These are phyloP conservation scores for Benincasa hispida DNA, from an alignment of 306 rosid genomes.

Conservation along the genomic window DNA sequence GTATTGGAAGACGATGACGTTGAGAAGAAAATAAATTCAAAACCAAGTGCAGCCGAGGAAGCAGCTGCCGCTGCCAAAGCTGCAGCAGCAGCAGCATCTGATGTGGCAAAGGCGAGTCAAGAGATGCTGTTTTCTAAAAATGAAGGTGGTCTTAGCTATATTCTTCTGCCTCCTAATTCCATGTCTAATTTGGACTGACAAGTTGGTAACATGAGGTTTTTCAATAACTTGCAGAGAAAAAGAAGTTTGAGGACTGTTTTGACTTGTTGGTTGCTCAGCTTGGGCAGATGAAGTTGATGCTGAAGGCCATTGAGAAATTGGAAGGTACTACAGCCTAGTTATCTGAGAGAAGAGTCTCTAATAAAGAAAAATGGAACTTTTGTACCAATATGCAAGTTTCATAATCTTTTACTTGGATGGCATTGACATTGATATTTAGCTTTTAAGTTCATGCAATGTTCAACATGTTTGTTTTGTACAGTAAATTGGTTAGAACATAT, in stretches of 20 bases:
- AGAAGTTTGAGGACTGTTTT: constrained; percentile 8
- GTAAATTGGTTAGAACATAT: background rate
- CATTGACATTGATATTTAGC: background rate
- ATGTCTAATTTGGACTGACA: background rate
- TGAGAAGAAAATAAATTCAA: constrained; percentile 26
- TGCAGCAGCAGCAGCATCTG: constrained; percentile 93
- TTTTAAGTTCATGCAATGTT: background rate
- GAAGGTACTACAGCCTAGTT: constrained; percentile 51
- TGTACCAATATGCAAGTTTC: background rate
- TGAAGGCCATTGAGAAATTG: constrained; percentile 52
- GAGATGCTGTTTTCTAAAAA: constrained; percentile 61
- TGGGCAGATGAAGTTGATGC: constrained; percentile 87
- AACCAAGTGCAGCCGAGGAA: constrained; percentile 70
- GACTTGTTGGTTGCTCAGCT: constrained; percentile 36
- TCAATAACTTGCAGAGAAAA: background rate
- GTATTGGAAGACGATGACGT: constrained; percentile 46
- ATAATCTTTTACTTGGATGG: background rate
- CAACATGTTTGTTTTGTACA: background rate
- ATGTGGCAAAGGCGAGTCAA: constrained; percentile 79
- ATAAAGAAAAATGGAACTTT: background rate
- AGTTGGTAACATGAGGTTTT: background rate
- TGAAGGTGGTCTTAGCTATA: constrained; percentile 42
- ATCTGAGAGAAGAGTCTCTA: background rate
- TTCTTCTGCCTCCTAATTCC: background rate
- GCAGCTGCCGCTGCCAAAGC: constrained; percentile 83